phyloP scores from a whole-genome alignment of 2,329 filamentous ascomycete genomes.

The Trichoderma gracile region DNA sequence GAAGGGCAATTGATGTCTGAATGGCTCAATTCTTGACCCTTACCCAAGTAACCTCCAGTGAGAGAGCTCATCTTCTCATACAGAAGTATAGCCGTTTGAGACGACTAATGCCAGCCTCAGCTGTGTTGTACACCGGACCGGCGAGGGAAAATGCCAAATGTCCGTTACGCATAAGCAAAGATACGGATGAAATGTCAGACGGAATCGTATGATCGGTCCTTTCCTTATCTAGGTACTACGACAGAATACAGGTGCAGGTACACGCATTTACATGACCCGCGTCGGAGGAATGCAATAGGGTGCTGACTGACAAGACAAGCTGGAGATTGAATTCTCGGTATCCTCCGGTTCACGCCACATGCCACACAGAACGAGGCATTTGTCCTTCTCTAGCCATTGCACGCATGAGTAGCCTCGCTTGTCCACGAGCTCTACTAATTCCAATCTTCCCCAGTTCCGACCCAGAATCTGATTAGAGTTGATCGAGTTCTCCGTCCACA shows the following conservation, averaged over 20 bases:
- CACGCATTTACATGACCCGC: not conserved
- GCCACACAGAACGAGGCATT: conserved; percentile 13
- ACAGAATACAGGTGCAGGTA: not conserved
- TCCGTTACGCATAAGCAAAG: too few species aligned
- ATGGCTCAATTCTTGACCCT: too few species aligned
- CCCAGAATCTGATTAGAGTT: not conserved
- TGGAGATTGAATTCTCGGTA: not conserved
- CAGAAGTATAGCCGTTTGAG: too few species aligned
- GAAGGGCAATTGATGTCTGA: not conserved
- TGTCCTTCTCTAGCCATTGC: not conserved
- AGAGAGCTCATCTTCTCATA: not conserved
- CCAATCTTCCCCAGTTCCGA: not conserved
- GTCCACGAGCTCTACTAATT: not conserved
- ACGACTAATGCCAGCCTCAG: not conserved
- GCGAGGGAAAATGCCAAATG: not conserved
- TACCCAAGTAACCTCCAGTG: not conserved
- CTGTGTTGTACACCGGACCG: not conserved
- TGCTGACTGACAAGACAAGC: not conserved
- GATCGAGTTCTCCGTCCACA: not conserved
- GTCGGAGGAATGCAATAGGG: not conserved
- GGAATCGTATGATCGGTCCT: not conserved
- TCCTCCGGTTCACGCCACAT: not conserved
- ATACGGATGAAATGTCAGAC: not conserved
- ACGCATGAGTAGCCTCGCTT: not conserved
- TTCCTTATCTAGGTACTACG: not conserved